A percentile compares a stretch with the other conserved stretches of the same genome.
These are phyloP conservation scores for Buxus sempervirens DNA, from an alignment of 164 flowering plant species.

Conservation along the genomic window DNA sequence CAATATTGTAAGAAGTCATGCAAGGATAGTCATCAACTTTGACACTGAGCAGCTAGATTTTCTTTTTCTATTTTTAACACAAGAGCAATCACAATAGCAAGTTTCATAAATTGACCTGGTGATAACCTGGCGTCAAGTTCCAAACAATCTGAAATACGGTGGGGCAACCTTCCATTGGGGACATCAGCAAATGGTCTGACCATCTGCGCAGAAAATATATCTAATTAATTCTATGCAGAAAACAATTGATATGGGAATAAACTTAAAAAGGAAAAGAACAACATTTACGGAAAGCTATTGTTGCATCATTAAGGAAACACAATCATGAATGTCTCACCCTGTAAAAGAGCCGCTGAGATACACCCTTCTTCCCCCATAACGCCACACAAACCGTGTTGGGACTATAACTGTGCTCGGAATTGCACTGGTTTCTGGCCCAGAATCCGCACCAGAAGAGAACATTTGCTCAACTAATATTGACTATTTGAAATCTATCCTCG, in stretches of 20 bases:
- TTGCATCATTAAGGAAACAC: not conserved
- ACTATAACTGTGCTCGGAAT: slow-evolving; percentile 26
- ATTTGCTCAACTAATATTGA: slow-evolving; percentile 24
- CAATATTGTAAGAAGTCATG: no score
- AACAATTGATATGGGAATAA: not conserved
- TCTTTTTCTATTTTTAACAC: not conserved
- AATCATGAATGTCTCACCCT: slow-evolving; percentile 28
- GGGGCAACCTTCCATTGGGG: slow-evolving; percentile 87
- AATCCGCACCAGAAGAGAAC: slow-evolving; percentile 36
- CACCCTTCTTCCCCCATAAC: slow-evolving; percentile 55
- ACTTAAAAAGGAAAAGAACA: no score
- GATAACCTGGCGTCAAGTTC: slow-evolving; percentile 66
- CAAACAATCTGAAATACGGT: slow-evolving; percentile 74
- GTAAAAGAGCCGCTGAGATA: slow-evolving; percentile 49
- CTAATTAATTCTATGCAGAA: not conserved
- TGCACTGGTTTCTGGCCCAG: slow-evolving; percentile 32
- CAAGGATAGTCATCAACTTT: not conserved
- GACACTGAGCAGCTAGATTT: not conserved
- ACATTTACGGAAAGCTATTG: not conserved
- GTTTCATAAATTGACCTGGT: slow-evolving; percentile 53
- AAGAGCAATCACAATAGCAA: slow-evolving; percentile 4
- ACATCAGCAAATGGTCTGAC: slow-evolving; percentile 70
- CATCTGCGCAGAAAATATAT: slow-evolving; percentile 43
- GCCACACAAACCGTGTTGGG: slow-evolving; percentile 54
- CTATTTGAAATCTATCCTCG: not conserved